A percentile compares a stretch with the other conserved stretches of the same genome.
Conservation (phyloP, 768 basidiomycete species). For the Tulasnella sp. region DNA sequence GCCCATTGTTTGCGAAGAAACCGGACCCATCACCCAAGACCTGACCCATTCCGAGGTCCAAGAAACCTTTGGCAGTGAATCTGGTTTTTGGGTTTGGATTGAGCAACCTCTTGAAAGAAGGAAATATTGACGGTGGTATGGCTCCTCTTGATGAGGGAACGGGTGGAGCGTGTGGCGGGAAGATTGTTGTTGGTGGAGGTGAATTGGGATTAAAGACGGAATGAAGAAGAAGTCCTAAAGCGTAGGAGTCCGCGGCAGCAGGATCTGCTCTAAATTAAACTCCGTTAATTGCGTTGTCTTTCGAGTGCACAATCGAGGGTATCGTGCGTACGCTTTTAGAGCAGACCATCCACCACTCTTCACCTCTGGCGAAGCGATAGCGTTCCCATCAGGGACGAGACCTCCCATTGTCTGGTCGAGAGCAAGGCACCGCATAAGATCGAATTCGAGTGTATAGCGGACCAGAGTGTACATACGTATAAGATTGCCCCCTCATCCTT, state of each 20-base stretch:
- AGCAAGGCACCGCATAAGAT: neutral
- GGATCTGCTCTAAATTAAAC: conserved; percentile 49
- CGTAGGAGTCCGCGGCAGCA: conserved; percentile 81
- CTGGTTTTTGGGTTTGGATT: conserved; percentile 86
- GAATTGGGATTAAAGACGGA: conserved; percentile 82
- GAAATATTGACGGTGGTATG: conserved; percentile 76
- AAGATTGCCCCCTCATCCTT: conserved; percentile 77
- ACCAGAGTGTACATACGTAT: conserved; percentile 62
- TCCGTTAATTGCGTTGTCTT: neutral
- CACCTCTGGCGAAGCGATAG: conserved; percentile 80
- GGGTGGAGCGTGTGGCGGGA: conserved; percentile 78
- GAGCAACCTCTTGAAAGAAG: conserved; percentile 81
- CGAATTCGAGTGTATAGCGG: neutral
- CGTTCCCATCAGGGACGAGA: conserved; percentile 61
- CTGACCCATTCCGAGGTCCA: conserved; percentile 78
- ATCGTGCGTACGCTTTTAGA: conserved; percentile 70
- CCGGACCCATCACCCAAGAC: conserved; percentile 61
- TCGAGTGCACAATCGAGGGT: neutral
- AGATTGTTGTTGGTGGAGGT: conserved; percentile 67
- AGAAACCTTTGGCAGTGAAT: conserved; percentile 72
- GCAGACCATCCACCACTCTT: conserved; percentile 82
- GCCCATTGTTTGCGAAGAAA: conserved; percentile 80
- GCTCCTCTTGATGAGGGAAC: conserved; percentile 72
- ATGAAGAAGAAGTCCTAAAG: conserved; percentile 84
- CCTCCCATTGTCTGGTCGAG: conserved; percentile 64